Base-by-base conservation (phyloP, 495 filamentous ascomycete genomes). In the Penicillium antarcticum region DNA sequence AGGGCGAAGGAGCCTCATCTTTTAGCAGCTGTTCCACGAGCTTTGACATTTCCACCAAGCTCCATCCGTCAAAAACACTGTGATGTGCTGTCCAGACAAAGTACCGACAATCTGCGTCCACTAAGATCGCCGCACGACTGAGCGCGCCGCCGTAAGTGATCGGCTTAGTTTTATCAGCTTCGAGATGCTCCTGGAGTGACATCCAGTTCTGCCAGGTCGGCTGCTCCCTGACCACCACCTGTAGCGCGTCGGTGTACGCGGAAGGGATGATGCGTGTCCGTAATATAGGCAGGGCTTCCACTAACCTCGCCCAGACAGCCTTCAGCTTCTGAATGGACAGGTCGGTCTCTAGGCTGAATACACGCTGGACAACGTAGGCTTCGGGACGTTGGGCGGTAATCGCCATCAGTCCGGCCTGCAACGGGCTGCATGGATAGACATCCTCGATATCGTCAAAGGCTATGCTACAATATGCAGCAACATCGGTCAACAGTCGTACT, bases 31-130 rank as follows among this genome's bases (percentile, higher is more conserved):
- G 37, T 55, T 76, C 49, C 5, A 84, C 63, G 40, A 75, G 67
- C 12, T 69, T 43, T 2, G 80, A 56, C 11, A 85, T 45, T 11
- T 72, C 48, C 8, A 72, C 73, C 37, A 84, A 66, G 44, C 75
- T 77, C 54, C 81, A 71, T 12, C 74, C 80, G 53, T 86, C 83
- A 52, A 83, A 85, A 1, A 84, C 56, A n/a, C 78, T 76, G 58
- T 86, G 82, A 52, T 84, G 81, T 7, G 88, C 79, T 13, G 71
- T 73, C 6, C 87, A 63, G n/a, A 24, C n/a, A 33, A 48, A 37
- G 19, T 29, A 23, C 9, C 14, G 14, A 12, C 16, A n/a, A 17
- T 12, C 45, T 38, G 18, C 12, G 8, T 19, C 45, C 18, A 38
- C 18, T 12, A 38, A 17, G 17, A 39, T 14, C 18, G 26, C 18